Evolutionary conservation across 169 alveolate species (phyloP).

Genomic region (Eimeria brunetti): DNA sequence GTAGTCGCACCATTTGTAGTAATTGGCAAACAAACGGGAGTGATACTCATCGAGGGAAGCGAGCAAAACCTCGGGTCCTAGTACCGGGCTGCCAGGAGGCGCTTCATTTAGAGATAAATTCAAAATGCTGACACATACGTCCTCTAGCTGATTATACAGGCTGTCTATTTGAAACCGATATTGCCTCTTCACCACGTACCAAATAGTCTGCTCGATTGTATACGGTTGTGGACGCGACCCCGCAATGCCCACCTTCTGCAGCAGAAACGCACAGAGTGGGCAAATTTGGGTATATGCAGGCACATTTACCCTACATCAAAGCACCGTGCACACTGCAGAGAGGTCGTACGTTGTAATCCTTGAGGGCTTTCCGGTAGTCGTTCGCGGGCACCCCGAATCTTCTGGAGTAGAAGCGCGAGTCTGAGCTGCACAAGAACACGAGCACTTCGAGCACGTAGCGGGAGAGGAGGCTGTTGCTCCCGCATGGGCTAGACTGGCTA

Average conservation of each 20-base stretch:
- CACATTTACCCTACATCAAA: neutral
- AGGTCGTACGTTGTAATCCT: conserved; percentile 33
- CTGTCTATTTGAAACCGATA: conserved; percentile 76
- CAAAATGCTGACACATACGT: conserved; percentile 66
- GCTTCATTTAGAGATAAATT: conserved; percentile 59
- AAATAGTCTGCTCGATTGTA: conserved; percentile 74
- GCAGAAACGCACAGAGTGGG: neutral
- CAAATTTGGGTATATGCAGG: neutral
- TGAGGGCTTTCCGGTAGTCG: conserved; percentile 53
- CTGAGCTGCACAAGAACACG: conserved; percentile 63
- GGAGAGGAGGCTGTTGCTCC: conserved; percentile 55
- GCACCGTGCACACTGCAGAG: neutral
- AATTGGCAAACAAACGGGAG: conserved; percentile 71
- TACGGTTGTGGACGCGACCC: conserved; percentile 22
- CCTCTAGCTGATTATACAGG: conserved; percentile 74
- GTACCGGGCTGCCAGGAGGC: neutral
- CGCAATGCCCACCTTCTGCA: conserved; percentile 37
- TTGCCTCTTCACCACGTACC: conserved; percentile 76
- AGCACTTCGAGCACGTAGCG: conserved; percentile 64
- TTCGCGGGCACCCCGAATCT: conserved; percentile 44
- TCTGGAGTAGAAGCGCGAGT: conserved; percentile 65
- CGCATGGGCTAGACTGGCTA: neutral
- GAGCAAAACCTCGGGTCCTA: conserved; percentile 69
- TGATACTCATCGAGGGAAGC: conserved; percentile 66
- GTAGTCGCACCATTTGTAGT: conserved; percentile 79